Conservation (phyloP, 2,329 filamentous ascomycete species). For the Aspergillus sp. region DNA sequence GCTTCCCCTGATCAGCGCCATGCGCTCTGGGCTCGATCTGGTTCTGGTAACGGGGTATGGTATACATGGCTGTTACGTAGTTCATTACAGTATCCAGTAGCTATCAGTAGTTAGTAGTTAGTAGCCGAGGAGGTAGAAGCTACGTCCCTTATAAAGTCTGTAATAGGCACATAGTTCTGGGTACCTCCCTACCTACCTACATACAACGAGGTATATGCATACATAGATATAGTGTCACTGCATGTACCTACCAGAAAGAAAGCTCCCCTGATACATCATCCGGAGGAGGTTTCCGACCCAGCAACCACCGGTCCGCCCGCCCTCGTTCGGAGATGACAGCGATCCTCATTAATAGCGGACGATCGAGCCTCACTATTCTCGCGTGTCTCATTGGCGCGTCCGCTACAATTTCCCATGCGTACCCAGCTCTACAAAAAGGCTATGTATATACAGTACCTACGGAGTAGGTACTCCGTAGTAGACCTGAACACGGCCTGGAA, state of each 20-base stretch:
- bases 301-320: not conserved
- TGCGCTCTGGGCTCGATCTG: not conserved
- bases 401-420: too few species aligned
- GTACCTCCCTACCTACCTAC: not conserved
- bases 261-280: not conserved
- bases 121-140: not conserved
- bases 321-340: too few species aligned
- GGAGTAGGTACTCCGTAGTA: too few species aligned
- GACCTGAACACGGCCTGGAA: too few species aligned
- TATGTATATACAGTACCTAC: too few species aligned
- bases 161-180: not conserved
- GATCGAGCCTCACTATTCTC: too few species aligned
- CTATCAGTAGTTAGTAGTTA: too few species aligned
- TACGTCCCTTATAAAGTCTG: not conserved
- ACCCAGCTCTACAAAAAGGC: too few species aligned
- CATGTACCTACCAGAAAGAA: too few species aligned
- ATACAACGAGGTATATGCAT: not conserved
- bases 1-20: conserved; percentile 16
- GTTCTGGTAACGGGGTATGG: not conserved
- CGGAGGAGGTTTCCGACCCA: conserved; percentile 1
- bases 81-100: not conserved
- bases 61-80: not conserved
- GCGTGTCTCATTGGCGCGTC: too few species aligned
- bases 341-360: too few species aligned
- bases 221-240: too few species aligned